These are phyloP conservation scores for Petunia axillaris DNA, from an alignment of 257 asterid species.

Conservation along the genomic window DNA sequence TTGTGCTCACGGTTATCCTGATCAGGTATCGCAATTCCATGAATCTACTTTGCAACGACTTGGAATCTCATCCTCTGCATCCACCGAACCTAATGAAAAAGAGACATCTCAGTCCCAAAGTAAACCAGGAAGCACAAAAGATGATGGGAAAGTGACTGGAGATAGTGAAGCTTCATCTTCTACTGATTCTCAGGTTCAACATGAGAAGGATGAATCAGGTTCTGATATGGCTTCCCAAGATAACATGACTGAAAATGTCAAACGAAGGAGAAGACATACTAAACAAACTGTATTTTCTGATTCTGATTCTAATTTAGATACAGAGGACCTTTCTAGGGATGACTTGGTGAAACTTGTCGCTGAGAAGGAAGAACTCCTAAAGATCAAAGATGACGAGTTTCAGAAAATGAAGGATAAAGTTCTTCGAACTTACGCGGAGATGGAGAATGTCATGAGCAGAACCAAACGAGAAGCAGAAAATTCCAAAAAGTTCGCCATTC, in stretches of 20 bases:
- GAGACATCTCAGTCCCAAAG: constrained; percentile 46
- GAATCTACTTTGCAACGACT: constrained; percentile 47
- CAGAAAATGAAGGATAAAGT: constrained; percentile 69
- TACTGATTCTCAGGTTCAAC: constrained; percentile 30
- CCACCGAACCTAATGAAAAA: constrained; percentile 53
- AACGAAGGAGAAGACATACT: constrained; percentile 41
- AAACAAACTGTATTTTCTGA: constrained; percentile 53
- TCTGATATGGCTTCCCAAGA: constrained; percentile 34
- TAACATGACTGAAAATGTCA: constrained; percentile 28
- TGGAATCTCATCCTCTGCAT: constrained; percentile 66
- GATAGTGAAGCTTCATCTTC: constrained; percentile 44
- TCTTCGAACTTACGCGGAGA: constrained; percentile 72
- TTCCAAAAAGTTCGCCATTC: constrained; percentile 80
- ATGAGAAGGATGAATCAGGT: constrained; percentile 64
- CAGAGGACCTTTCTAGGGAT: constrained; percentile 67
- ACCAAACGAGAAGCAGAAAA: constrained; percentile 83
- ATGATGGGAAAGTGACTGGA: constrained; percentile 39
- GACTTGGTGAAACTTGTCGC: constrained; percentile 72
- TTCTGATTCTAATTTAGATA: constrained; percentile 57
- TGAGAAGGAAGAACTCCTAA: constrained; percentile 67
- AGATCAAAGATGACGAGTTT: constrained; percentile 58
- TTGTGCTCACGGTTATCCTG: constrained; percentile 42
- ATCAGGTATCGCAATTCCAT: constrained; percentile 42
- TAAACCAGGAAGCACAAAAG: constrained; percentile 37
- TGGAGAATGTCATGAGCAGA: constrained; percentile 82